Conservation (phyloP, 179 eudicot genomes). For the Drosera spatulata region DNA sequence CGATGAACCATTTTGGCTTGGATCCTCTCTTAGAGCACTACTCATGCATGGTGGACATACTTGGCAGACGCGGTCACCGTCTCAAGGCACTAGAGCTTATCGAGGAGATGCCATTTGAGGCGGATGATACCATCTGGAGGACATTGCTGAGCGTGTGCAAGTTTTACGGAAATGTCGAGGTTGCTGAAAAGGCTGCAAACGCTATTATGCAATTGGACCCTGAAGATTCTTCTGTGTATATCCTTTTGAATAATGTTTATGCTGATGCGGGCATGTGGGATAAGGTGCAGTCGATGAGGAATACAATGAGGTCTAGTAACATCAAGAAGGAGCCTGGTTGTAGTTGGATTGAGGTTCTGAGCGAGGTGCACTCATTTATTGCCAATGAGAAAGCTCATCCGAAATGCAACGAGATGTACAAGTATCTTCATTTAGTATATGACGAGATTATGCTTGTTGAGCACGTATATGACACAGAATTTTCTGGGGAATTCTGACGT, state of each 20-base stretch:
- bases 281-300: slow-evolving; percentile 37
- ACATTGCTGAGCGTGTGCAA: slow-evolving; percentile 55
- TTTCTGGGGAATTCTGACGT: slow-evolving; percentile 8
- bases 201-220: slow-evolving; percentile 24
- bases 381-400: slow-evolving; percentile 63
- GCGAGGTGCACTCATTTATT: slow-evolving; percentile 50
- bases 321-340: slow-evolving; percentile 51
- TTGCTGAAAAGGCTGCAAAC: slow-evolving; percentile 39
- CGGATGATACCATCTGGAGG: slow-evolving; percentile 65
- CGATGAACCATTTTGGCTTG: slow-evolving; percentile 46
- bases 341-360: slow-evolving; percentile 55
- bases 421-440: slow-evolving; percentile 31
- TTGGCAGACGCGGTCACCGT: slow-evolving; percentile 47
- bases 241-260: slow-evolving; percentile 49
- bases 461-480: slow-evolving; percentile 14
- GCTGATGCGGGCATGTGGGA: slow-evolving; percentile 46
- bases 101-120: slow-evolving; percentile 38
- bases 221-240: slow-evolving; percentile 40
- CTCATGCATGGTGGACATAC: slow-evolving; percentile 55
- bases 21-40: slow-evolving; percentile 63
- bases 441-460: slow-evolving; percentile 40
- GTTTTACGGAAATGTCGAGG: slow-evolving; percentile 41
- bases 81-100: slow-evolving; percentile 48
- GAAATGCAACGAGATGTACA: slow-evolving; percentile 34
- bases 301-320: slow-evolving; percentile 35